phyloP scores from a whole-genome alignment of 768 basidiomycete species.

The Leccinum aurantiacum region DNA sequence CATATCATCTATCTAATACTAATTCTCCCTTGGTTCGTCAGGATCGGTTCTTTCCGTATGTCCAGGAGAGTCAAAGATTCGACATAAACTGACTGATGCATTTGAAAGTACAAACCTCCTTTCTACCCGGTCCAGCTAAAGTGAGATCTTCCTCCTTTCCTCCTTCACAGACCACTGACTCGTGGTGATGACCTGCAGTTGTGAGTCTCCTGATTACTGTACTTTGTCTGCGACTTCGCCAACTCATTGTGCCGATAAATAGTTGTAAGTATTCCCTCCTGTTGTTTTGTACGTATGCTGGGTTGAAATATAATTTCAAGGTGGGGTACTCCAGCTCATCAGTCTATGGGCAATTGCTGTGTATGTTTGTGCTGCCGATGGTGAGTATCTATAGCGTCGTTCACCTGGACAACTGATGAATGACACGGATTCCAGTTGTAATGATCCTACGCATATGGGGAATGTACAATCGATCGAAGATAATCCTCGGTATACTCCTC shows the following conservation, averaged over 20 bases:
- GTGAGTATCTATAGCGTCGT: not conserved
- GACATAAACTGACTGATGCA: not conserved
- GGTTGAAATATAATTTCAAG: not conserved
- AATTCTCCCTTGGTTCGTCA: not conserved
- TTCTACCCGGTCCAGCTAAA: not conserved
- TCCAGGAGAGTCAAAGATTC: not conserved
- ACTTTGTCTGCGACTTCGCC: not conserved
- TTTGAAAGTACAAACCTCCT: not conserved
- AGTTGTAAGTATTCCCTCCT: not conserved
- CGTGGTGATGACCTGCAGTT: not conserved
- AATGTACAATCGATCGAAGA: not conserved
- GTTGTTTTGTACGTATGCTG: not conserved
- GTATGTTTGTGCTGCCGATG: not conserved
- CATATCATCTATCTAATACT: not conserved
- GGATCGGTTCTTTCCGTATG: not conserved
- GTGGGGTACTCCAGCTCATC: not conserved
- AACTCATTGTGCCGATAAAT: not conserved
- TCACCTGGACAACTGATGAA: not conserved
- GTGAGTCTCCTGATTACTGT: not conserved
- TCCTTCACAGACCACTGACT: not conserved
- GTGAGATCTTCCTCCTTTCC: not conserved
- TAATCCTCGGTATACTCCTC: not conserved
- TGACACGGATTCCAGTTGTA: not conserved
- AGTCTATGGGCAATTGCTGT: not conserved
- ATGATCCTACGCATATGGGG: not conserved